A percentile compares a stretch with the other conserved stretches of the same genome.
These are phyloP conservation scores for Rhodotorula sp. DNA, from an alignment of 1,284 basidiomycete genomes.

Conservation along the genomic window DNA sequence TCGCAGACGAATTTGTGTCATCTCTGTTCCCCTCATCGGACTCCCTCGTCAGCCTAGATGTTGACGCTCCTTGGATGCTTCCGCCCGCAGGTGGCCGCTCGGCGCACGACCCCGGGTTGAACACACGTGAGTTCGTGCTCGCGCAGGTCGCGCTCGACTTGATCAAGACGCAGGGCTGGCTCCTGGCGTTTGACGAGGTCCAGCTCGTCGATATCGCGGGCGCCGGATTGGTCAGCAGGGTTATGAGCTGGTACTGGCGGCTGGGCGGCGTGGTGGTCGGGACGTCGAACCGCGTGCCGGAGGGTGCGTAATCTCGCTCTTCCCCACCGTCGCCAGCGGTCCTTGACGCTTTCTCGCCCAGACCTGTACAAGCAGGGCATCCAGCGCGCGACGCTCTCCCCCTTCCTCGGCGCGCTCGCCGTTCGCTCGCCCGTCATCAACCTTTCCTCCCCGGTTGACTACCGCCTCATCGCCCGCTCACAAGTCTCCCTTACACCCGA, in stretches of 20 bases:
- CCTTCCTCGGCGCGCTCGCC: constrained; percentile 67
- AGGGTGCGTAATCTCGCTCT: constrained; percentile 21
- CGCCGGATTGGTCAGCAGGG: constrained; percentile 62
- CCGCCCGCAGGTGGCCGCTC: constrained; percentile 51
- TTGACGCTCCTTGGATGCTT: no score
- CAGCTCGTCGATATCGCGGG: constrained; percentile 66
- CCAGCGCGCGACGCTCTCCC: constrained; percentile 60
- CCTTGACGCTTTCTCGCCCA: constrained; percentile 2
- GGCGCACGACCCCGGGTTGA: constrained; percentile 54
- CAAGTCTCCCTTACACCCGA: constrained; percentile 11
- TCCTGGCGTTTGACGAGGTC: constrained; percentile 69
- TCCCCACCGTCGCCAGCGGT: not conserved
- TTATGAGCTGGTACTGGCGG: constrained; percentile 72
- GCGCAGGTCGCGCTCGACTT: constrained; percentile 55
- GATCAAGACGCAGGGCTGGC: constrained; percentile 60
- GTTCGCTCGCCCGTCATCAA: constrained; percentile 64
- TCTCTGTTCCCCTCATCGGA: constrained; percentile 4
- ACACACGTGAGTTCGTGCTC: constrained; percentile 52
- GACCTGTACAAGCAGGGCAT: constrained; percentile 70
- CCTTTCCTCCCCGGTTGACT: constrained; percentile 55
- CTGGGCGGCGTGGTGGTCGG: constrained; percentile 68
- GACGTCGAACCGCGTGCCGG: constrained; percentile 53
- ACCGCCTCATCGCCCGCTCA: constrained; percentile 41
- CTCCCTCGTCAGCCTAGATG: constrained; percentile 39
- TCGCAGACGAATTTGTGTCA: constrained; percentile 2